These are phyloP conservation scores for Clavulina sp. DNA, from an alignment of 768 basidiomycete species.

Conservation along the genomic window DNA sequence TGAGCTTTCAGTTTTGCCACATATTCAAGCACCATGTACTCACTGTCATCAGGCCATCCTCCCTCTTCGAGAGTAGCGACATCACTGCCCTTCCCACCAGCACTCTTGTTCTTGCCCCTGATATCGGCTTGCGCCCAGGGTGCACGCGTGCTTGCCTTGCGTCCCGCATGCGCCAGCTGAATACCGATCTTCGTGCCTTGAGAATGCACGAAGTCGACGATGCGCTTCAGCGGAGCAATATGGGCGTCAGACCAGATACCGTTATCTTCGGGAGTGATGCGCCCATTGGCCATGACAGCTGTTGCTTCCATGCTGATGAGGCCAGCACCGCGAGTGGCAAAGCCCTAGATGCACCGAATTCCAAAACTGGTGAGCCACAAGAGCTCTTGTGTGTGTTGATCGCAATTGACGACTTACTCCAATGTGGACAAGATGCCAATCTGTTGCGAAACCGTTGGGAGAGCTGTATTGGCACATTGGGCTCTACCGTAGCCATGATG, in stretches of 20 bases:
- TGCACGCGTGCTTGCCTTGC: slow-evolving; percentile 52
- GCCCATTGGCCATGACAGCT: slow-evolving; percentile 37
- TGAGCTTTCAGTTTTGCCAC: neutral
- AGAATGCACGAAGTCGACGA: slow-evolving; percentile 55
- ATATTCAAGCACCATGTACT: neutral
- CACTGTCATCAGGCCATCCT: slow-evolving; percentile 43
- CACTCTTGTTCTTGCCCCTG: slow-evolving; percentile 6
- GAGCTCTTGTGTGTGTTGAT: neutral
- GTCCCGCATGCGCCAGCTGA: slow-evolving; percentile 59
- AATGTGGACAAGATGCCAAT: slow-evolving; percentile 71
- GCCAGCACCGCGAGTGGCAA: slow-evolving; percentile 54
- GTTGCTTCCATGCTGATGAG: slow-evolving; percentile 61
- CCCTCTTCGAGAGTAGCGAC: slow-evolving; percentile 32
- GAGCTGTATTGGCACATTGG: slow-evolving; percentile 77
- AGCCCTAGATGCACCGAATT: slow-evolving; percentile 22
- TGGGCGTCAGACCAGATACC: slow-evolving; percentile 68
- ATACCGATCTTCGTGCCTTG: slow-evolving; percentile 58
- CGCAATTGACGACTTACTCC: slow-evolving; percentile 30
- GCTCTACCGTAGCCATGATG: slow-evolving; percentile 29
- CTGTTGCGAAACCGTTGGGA: slow-evolving; percentile 55
- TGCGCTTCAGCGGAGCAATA: slow-evolving; percentile 45
- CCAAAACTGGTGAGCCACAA: neutral
- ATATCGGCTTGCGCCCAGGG: slow-evolving; percentile 38
- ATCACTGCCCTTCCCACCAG: slow-evolving; percentile 11
- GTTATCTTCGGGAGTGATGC: slow-evolving; percentile 58